phyloP scores from a whole-genome alignment of 23 red algal species.

The Chondrus crispus region DNA sequence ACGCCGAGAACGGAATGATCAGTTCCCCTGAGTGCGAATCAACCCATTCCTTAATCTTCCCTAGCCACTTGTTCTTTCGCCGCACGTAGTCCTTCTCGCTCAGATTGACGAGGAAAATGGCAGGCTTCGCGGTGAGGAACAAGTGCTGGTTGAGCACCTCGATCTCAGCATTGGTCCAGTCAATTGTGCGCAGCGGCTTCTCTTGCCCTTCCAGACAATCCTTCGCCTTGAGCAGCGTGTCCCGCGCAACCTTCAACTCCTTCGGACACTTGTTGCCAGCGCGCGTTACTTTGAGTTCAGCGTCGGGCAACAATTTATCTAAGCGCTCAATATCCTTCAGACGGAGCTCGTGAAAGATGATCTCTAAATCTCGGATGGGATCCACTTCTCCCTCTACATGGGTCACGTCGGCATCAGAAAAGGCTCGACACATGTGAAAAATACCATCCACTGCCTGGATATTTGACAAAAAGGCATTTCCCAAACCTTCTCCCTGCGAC shows the following conservation, averaged over 20 bases:
- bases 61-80: conserved; percentile 97
- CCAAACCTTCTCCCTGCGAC: conserved; percentile 86
- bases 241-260: conserved; percentile 70
- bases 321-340: conserved; percentile 83
- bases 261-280: conserved; percentile 87
- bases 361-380: conserved; percentile 86
- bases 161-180: conserved; percentile 87
- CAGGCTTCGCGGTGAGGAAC: conserved; percentile 94
- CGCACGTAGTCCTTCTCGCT: conserved; percentile 88
- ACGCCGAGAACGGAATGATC: conserved; percentile 83
- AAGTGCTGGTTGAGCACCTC: conserved; percentile 86
- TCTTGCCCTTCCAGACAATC: conserved; percentile 58
- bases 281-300: conserved; percentile 49
- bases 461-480: conserved; percentile 91
- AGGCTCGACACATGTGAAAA: conserved; percentile 87
- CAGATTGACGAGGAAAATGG: conserved; percentile 87
- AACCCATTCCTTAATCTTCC: conserved; percentile 93
- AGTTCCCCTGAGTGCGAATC: conserved; percentile 79
- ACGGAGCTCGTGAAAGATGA: conserved; percentile 83
- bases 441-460: conserved; percentile 96
- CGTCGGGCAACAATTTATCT: conserved; percentile 60
- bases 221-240: conserved; percentile 67
- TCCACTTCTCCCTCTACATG: conserved; percentile 96
- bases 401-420: conserved; percentile 85
- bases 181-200: conserved; percentile 62